A percentile compares a stretch with the other conserved stretches of the same genome.
Evolutionary conservation across 345 rosid genomes (phyloP).

Genomic region (rapeseed (Brassica napus)): DNA sequence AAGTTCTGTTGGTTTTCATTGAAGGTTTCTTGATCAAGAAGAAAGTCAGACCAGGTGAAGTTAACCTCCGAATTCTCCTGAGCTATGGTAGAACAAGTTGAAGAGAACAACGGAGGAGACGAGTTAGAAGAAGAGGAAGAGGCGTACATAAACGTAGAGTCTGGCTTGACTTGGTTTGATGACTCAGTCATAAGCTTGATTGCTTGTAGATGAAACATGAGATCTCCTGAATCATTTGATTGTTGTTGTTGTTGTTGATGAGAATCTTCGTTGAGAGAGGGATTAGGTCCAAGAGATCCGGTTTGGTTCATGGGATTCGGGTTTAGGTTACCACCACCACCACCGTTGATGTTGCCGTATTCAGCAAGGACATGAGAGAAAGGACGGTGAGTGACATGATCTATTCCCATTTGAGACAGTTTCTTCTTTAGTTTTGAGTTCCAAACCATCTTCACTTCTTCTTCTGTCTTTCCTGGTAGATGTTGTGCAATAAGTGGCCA

Average conservation of each 20-base stretch:
- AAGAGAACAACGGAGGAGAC: conserved; percentile 45
- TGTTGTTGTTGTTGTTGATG: conserved; percentile 35
- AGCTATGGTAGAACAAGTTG: conserved; percentile 60
- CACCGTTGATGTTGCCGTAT: conserved; percentile 74
- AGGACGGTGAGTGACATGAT: conserved; percentile 89
- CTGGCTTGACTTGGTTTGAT: conserved; percentile 39
- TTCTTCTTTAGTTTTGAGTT: conserved; percentile 86
- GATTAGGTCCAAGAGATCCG: conserved; percentile 52
- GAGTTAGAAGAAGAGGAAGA: conserved; percentile 39
- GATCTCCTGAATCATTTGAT: conserved; percentile 49
- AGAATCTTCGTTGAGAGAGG: conserved; percentile 36
- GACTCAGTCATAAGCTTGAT: conserved; percentile 64
- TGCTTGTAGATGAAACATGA: conserved; percentile 76
- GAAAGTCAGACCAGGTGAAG: conserved; percentile 84
- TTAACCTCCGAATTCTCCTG: conserved; percentile 41
- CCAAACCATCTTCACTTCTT: conserved; percentile 94
- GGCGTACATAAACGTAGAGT: conserved; percentile 30
- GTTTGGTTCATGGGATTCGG: conserved; percentile 46
- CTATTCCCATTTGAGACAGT: conserved; percentile 91
- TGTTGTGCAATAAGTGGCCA: conserved; percentile 94
- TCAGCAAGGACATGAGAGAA: conserved; percentile 88
- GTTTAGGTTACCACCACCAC: conserved; percentile 44
- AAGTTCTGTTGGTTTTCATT: conserved; percentile 32
- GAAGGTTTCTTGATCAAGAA: conserved; percentile 54
- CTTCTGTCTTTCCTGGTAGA: conserved; percentile 89